Evolutionary conservation across 257 asterid species (phyloP).

Genomic region (Solanum corneliomulleri): DNA sequence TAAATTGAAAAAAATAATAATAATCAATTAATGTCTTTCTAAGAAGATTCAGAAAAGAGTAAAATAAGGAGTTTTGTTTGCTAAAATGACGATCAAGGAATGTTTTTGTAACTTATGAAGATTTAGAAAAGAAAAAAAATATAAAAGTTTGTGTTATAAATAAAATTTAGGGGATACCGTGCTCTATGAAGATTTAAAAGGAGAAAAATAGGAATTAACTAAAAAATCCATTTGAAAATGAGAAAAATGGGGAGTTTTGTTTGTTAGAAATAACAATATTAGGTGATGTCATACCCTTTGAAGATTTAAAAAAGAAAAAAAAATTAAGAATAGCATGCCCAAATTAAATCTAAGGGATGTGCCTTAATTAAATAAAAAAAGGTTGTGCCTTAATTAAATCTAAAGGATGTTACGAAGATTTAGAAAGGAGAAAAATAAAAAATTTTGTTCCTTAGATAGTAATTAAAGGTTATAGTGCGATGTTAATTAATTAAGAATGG

Average conservation of each 20-base stretch:
- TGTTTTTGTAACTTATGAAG: not conserved
- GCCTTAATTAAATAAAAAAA: no score
- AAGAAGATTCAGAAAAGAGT: not conserved
- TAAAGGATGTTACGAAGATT: not conserved
- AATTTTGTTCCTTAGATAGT: not conserved
- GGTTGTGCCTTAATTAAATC: no score
- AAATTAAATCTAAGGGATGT: no score
- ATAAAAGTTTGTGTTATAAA: not conserved
- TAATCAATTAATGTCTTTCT: not conserved
- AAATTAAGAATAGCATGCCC: no score
- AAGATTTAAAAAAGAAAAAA: no score
- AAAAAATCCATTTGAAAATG: no score
- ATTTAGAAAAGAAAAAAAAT: no score
- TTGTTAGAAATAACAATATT: no score
- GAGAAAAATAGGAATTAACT: no score
- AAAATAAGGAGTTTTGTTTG: not conserved
- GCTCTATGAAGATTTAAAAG: not conserved
- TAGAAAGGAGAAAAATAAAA: not conserved
- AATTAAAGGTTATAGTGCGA: not conserved
- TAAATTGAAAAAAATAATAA: no score
- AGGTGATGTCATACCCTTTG: no score
- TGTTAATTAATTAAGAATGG: not conserved
- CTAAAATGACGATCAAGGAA: not conserved
- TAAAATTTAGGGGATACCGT: not conserved
- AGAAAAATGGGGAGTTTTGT: not conserved